Percentiles rank a stretch among this genome's conserved stretches.
phyloP scores from a whole-genome alignment of 2,329 filamentous ascomycete species.

The Zalaria obscura region DNA sequence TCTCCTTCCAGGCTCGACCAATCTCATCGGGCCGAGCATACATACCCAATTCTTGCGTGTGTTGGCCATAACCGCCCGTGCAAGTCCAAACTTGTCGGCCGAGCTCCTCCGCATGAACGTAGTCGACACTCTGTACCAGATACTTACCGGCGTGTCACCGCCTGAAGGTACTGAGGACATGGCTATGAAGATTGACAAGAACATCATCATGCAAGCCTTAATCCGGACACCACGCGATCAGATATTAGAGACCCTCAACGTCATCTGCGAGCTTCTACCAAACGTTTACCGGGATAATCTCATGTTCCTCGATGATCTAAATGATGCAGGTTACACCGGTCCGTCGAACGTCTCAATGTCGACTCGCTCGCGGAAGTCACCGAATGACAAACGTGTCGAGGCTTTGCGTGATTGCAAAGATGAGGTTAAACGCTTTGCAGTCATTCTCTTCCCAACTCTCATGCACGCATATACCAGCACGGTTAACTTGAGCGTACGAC shows the following conservation, averaged over 20 bases:
- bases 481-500: slow-evolving; percentile 83
- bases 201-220: slow-evolving; percentile 95
- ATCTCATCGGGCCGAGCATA: slow-evolving; percentile 83
- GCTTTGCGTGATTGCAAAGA: slow-evolving; percentile 69
- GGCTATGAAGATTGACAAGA: slow-evolving; percentile 80
- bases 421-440: slow-evolving; percentile 79
- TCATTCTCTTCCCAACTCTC: slow-evolving; percentile 85
- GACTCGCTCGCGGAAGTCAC: slow-evolving; percentile 36
- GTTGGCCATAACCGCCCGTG: slow-evolving; percentile 75
- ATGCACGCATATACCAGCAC: slow-evolving; percentile 97
- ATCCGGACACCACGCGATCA: slow-evolving; percentile 93
- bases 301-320: slow-evolving; percentile 35
- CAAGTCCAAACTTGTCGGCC: slow-evolving; percentile 73
- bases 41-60: slow-evolving; percentile 94
- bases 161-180: slow-evolving; percentile 65
- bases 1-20: slow-evolving; percentile 84
- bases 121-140: slow-evolving; percentile 94
- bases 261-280: slow-evolving; percentile 88
- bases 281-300: slow-evolving; percentile 47
- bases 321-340: slow-evolving; percentile 34
- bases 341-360: slow-evolving; percentile 29
- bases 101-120: slow-evolving; percentile 94
- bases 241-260: slow-evolving; percentile 91
- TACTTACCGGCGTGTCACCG: slow-evolving; percentile 87
- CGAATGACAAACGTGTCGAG: slow-evolving; percentile 70